Percentiles rank a stretch among this genome's conserved stretches.
These are phyloP conservation scores for Chlamydomonas reinhardtii DNA, from an alignment of 163 green algal genomes.

Conservation along the genomic window DNA sequence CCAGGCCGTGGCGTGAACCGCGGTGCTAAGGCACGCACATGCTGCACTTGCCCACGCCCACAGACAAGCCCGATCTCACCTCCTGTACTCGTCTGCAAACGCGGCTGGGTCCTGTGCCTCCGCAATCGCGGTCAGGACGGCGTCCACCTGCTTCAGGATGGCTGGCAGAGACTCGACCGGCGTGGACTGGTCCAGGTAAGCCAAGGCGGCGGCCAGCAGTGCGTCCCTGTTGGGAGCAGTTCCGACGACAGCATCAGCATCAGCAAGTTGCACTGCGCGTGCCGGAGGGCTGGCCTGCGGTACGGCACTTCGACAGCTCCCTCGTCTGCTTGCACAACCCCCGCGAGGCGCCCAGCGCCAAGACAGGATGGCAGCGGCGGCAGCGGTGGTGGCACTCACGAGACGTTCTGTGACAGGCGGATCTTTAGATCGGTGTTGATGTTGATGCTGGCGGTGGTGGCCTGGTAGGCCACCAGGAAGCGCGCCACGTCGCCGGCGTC, in stretches of 20 bases:
- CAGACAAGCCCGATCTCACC: neutral
- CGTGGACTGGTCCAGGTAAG: neutral
- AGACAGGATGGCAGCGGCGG: too few relatives aligned
- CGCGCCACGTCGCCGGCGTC: slow-evolving; percentile 6
- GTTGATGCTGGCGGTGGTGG: neutral
- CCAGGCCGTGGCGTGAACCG: too few relatives aligned
- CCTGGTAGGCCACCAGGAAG: neutral
- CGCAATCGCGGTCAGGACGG: neutral
- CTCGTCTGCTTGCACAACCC: too few relatives aligned
- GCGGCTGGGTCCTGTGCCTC: neutral
- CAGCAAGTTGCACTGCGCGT: too few relatives aligned
- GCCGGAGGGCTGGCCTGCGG: too few relatives aligned
- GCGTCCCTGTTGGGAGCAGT: too few relatives aligned
- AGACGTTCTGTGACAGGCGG: neutral
- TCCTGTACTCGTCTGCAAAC: neutral
- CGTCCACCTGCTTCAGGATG: neutral
- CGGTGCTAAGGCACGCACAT: too few relatives aligned
- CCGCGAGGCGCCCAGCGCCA: too few relatives aligned
- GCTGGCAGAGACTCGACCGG: neutral
- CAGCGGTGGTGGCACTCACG: neutral
- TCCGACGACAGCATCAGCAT: too few relatives aligned
- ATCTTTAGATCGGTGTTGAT: neutral
- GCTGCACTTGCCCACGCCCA: too few relatives aligned
- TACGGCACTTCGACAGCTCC: too few relatives aligned
- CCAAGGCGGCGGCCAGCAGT: neutral